A percentile compares a stretch with the other conserved stretches of the same genome.
Evolutionary conservation across 768 basidiomycete genomes (phyloP).

Genomic region (Dictyophora rubrovolvata): DNA sequence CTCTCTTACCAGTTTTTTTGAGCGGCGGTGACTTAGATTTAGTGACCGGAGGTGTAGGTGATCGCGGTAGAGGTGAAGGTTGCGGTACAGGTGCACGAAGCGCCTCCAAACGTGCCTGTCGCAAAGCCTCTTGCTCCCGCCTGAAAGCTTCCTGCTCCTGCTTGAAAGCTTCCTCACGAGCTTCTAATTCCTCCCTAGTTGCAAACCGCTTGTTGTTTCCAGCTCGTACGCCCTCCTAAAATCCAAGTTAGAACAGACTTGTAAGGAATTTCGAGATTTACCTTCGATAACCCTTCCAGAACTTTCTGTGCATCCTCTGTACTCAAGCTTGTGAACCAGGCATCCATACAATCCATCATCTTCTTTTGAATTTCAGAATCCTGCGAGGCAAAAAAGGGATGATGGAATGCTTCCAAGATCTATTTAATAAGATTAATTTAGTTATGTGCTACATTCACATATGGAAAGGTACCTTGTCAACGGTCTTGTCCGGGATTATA

Average conservation of each 20-base stretch:
- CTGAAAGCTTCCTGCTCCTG: neutral
- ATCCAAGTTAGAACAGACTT: neutral
- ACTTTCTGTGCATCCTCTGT: constrained; percentile 33
- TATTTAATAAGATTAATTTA: constrained; percentile 15
- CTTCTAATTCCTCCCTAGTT: constrained; percentile 27
- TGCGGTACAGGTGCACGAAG: neutral
- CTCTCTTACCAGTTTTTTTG: neutral
- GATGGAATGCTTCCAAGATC: constrained; percentile 60
- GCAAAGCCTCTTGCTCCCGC: neutral
- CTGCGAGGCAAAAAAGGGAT: constrained; percentile 53
- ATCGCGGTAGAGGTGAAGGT: neutral
- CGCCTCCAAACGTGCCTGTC: neutral
- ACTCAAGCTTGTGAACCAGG: constrained; percentile 41
- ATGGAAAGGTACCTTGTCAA: constrained; percentile 29
- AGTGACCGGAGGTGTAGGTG: too few relatives aligned
- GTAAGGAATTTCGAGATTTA: constrained; percentile 11
- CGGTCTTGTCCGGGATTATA: constrained; percentile 32
- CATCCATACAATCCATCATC: constrained; percentile 49
- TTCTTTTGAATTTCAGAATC: constrained; percentile 43
- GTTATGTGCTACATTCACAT: neutral
- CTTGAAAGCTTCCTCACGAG: neutral
- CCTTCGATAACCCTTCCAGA: constrained; percentile 45
- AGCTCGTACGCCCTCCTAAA: constrained; percentile 41
- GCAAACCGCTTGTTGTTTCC: constrained; percentile 50
- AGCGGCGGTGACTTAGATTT: neutral